phyloP scores from a whole-genome alignment of 345 rosid species.

The Triadica sebifera region DNA sequence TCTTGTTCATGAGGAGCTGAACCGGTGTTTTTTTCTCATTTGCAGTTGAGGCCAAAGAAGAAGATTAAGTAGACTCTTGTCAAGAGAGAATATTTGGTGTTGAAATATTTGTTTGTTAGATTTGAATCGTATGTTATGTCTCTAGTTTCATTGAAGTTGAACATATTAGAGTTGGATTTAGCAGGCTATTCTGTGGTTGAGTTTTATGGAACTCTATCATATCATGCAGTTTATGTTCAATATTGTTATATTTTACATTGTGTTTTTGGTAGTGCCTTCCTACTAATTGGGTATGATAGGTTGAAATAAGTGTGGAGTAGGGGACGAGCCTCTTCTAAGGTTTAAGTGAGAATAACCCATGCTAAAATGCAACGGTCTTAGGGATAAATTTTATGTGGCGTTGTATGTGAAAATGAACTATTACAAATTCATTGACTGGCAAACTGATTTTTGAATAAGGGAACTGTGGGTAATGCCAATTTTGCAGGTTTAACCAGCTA shows the following conservation, averaged over 20 bases:
- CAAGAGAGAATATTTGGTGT: not conserved
- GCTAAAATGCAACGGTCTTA: no score
- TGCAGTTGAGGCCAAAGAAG: conserved; percentile 99
- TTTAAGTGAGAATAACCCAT: no score
- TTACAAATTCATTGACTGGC: no score
- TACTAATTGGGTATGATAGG: not conserved
- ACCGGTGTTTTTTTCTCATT: not conserved
- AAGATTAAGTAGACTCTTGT: conserved; percentile 25
- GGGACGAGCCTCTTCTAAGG: no score
- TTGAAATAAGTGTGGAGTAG: no score
- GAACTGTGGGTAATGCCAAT: no score
- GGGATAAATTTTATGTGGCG: no score
- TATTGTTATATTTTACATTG: not conserved
- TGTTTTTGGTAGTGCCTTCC: not conserved
- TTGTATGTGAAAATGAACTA: no score
- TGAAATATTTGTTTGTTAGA: not conserved
- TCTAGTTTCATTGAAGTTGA: not conserved
- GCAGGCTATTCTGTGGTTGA: not conserved
- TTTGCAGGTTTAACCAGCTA: no score
- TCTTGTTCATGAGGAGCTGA: not conserved
- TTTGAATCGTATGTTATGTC: not conserved
- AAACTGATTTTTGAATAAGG: no score
- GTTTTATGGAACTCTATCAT: not conserved
- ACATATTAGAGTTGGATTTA: not conserved
- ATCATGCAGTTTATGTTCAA: not conserved